Evolutionary conservation across 2,329 filamentous ascomycete species (phyloP), one percentile per base, ranked within the genome.

Genomic region (Aspergillus japonicus): DNA sequence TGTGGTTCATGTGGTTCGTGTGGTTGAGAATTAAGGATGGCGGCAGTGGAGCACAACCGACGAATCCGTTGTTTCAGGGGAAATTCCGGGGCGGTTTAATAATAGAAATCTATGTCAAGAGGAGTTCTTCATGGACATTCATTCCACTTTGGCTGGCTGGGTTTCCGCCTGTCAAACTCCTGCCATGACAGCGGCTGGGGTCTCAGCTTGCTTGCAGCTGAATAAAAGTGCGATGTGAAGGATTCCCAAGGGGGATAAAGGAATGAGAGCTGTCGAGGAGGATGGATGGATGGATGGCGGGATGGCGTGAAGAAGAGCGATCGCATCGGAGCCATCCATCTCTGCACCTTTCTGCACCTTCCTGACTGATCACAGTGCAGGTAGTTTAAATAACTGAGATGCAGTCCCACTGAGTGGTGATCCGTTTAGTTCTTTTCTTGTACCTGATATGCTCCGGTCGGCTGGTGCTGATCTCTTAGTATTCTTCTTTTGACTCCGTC

Each of bases 21-120:
- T 16, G 39, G 39, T 16, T 16, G 16, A 19, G 39, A 44, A 44
- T 44, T 16, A 16, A 19, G 16, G 16, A 16, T 19, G 16, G 39
- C 14, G 19, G 21, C 35, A 44, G 50, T 52, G 50, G 50, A 44
- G 39, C 33, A 24, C 50, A 39, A 33, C 31, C 50, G 21, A 16
- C 4, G 39, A 44, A 44, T 16, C 21, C 26, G 50, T 52, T 35
- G 50, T 52, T 52, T 52, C 50, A 52, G 50, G 50, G 50, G 50
- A 52, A 44, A 52, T 52, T 52, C 50, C 50, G 50, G 50, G 50
- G 50, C 7, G 26, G 26, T 19, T 31, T 8, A 50, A n/a, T 44
- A 44, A 44, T 44, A 44, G 39, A 44, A 44, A 44, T 12, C 14
- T 16, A 44, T 23, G n/a, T 16, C 33, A 2, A 12, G 14, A 35